phyloP scores from a whole-genome alignment of 225 moss, liverwort and hornwort genomes.

The Polytrichum formosum region DNA sequence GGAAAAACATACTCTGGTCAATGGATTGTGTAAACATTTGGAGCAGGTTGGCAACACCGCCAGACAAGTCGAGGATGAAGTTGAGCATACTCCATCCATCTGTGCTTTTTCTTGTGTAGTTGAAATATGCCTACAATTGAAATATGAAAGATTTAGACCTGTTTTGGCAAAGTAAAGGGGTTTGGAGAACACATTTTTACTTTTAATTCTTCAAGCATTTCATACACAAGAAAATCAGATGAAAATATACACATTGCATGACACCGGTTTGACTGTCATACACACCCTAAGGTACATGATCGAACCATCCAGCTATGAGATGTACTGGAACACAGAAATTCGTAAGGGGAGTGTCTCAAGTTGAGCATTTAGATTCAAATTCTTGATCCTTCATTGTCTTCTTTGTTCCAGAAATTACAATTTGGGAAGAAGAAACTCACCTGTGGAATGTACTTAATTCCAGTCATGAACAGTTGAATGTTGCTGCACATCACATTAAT shows the following conservation, averaged over 20 bases:
- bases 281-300: no score
- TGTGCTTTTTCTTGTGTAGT: conserved; percentile 82
- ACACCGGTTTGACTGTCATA: no score
- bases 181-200: no score
- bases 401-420: background rate
- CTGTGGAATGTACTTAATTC: conserved; percentile 95
- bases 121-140: conserved; percentile 70
- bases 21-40: conserved; percentile 89
- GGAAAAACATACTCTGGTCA: conserved; percentile 69
- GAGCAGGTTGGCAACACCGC: conserved; percentile 63
- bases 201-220: no score
- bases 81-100: conserved; percentile 84
- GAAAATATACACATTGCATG: no score
- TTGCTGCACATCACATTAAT: conserved; percentile 54
- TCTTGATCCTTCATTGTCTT: background rate
- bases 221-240: no score
- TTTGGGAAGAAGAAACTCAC: conserved; percentile 26
- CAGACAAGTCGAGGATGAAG: conserved; percentile 85
- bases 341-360: background rate
- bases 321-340: background rate
- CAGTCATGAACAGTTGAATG: conserved; percentile 83
- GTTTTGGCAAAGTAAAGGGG: no score
- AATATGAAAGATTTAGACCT: background rate
- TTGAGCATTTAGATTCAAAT: background rate
- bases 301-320: background rate